Evolutionary conservation across 331 rosid species (phyloP).

Genomic region (Arachis monticola): DNA sequence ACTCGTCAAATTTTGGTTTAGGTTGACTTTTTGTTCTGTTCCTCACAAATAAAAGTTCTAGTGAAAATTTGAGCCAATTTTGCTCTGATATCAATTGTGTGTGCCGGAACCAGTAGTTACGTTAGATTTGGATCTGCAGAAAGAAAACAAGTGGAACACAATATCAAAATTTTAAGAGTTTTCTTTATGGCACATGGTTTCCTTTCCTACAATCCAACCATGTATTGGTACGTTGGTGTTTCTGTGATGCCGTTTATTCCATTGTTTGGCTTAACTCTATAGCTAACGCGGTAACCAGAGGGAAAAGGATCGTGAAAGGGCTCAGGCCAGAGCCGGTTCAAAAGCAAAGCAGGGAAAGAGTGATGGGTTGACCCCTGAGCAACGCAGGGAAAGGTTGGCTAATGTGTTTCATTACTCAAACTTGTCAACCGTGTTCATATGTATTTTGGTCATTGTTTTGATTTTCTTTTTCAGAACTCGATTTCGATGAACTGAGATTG

Average conservation of each 20-base stretch:
- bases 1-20: conserved; percentile 24
- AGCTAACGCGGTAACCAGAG: conserved; percentile 84
- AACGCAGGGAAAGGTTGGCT: conserved; percentile 81
- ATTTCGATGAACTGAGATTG: neutral
- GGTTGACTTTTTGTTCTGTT: conserved; percentile 36
- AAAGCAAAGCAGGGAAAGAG: conserved; percentile 48
- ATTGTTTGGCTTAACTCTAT: conserved; percentile 55
- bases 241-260: neutral
- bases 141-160: neutral
- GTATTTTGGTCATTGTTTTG: neutral
- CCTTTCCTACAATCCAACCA: conserved; percentile 1
- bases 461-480: neutral
- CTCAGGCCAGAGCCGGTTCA: conserved; percentile 55
- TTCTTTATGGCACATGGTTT: neutral
- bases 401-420: conserved; percentile 1
- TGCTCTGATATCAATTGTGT: neutral
- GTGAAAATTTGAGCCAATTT: neutral
- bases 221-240: conserved; percentile 6
- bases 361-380: conserved; percentile 86
- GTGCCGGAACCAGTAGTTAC: neutral
- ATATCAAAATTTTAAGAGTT: neutral
- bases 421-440: neutral
- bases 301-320: conserved; percentile 74
- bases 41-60: conserved; percentile 28
- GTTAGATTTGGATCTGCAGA: conserved; percentile 11